phyloP scores from a whole-genome alignment of 208 protist species.

The Leishmania tropica region DNA sequence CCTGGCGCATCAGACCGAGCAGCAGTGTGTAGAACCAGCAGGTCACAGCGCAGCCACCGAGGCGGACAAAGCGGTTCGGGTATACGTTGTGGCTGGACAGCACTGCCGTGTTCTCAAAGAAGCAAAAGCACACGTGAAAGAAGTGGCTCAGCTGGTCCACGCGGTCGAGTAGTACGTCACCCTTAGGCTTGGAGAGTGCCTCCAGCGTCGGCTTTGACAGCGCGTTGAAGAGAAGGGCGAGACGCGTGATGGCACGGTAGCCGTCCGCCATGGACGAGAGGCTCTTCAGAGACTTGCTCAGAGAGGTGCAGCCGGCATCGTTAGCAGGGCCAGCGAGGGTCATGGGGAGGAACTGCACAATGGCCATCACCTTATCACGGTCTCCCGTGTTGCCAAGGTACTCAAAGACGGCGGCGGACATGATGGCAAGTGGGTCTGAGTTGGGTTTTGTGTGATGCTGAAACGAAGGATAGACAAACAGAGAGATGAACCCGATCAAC shows the following conservation, averaged over 20 bases:
- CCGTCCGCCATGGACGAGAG: slow-evolving; percentile 81
- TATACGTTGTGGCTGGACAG: slow-evolving; percentile 72
- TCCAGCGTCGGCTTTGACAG: slow-evolving; percentile 64
- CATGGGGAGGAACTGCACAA: slow-evolving; percentile 87
- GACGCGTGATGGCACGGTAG: slow-evolving; percentile 89
- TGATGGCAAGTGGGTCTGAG: slow-evolving; percentile 15
- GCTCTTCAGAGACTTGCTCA: slow-evolving; percentile 69
- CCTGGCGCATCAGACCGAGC: slow-evolving; percentile 65
- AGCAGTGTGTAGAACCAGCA: slow-evolving; percentile 90
- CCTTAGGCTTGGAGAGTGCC: slow-evolving; percentile 57
- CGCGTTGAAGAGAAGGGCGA: slow-evolving; percentile 75
- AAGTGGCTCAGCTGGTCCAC: slow-evolving; percentile 74
- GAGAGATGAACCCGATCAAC: not conserved
- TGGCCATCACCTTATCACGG: slow-evolving; percentile 91
- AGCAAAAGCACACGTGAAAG: slow-evolving; percentile 84
- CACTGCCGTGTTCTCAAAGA: slow-evolving; percentile 86
- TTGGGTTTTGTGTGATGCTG: not conserved
- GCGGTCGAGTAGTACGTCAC: slow-evolving; percentile 57
- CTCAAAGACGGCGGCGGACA: slow-evolving; percentile 51
- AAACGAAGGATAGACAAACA: not conserved
- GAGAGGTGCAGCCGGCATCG: slow-evolving; percentile 50
- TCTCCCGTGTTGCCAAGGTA: slow-evolving; percentile 79
- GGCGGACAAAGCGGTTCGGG: slow-evolving; percentile 43
- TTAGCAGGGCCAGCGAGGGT: slow-evolving; percentile 60
- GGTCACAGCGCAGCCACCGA: slow-evolving; percentile 75